These are phyloP conservation scores for Flammula alnicola DNA, from an alignment of 1,284 basidiomycete genomes.

Conservation along the genomic window DNA sequence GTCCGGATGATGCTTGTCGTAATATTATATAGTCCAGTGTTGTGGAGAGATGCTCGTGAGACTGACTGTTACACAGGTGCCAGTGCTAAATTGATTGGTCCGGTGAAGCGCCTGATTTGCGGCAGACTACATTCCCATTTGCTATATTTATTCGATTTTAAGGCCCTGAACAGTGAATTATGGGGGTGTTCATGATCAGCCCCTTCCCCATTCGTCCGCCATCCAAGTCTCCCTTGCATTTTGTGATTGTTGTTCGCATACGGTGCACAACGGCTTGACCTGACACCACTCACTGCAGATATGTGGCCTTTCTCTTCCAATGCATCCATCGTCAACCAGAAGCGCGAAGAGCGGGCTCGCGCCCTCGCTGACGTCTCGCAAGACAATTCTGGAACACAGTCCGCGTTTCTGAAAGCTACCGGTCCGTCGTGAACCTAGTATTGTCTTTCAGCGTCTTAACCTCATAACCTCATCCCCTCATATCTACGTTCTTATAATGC, in stretches of 20 bases:
- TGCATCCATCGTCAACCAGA: constrained; percentile 28
- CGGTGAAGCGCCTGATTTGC: constrained; percentile 1
- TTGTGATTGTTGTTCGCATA: neutral
- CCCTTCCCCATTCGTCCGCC: neutral
- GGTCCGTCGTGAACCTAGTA: constrained; percentile 18
- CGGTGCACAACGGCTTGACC: neutral
- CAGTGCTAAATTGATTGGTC: too few relatives aligned
- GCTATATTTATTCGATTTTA: too few relatives aligned
- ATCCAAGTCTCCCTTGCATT: neutral
- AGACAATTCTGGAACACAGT: constrained; percentile 14
- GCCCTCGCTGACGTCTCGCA: constrained; percentile 16
- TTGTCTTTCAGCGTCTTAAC: neutral
- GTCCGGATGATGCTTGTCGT: constrained; percentile 1
- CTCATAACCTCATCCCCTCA: too few relatives aligned
- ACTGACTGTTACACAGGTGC: neutral
- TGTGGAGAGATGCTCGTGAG: neutral
- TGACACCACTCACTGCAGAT: neutral
- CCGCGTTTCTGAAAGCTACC: constrained; percentile 27
- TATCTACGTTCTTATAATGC: neutral
- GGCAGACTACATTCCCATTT: too few relatives aligned
- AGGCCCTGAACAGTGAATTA: too few relatives aligned
- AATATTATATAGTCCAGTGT: neutral
- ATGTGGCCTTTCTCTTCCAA: constrained; percentile 54
- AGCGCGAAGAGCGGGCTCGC: constrained; percentile 28
- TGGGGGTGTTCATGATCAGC: neutral